Evolutionary conservation across 2,329 filamentous ascomycete genomes (phyloP).

Genomic region (Lasiodiplodia gonubiensis): DNA sequence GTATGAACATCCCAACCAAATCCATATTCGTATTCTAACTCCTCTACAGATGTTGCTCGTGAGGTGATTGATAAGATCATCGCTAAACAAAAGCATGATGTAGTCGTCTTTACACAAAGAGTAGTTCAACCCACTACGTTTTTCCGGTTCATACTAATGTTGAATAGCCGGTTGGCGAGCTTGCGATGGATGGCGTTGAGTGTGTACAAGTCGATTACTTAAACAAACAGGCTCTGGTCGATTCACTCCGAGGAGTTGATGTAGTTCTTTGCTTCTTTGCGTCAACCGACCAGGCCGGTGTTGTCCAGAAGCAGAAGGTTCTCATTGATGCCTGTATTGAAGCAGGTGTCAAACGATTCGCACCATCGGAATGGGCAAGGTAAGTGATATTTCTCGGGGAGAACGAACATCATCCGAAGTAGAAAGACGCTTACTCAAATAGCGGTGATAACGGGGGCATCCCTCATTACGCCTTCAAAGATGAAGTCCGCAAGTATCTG

Average conservation of each 20-base stretch:
- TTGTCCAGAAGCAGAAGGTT: constrained; percentile 35
- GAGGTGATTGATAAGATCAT: constrained; percentile 60
- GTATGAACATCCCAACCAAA: neutral
- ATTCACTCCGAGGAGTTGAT: constrained; percentile 54
- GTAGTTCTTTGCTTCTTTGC: constrained; percentile 61
- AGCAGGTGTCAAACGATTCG: constrained; percentile 41
- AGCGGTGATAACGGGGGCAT: constrained; percentile 39
- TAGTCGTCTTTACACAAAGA: constrained; percentile 58
- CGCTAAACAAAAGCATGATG: constrained; percentile 57
- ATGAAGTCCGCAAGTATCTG: constrained; percentile 57
- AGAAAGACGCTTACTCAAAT: no score
- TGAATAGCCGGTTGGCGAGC: neutral
- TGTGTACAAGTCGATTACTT: constrained; percentile 56
- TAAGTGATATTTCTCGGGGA: constrained; percentile 36
- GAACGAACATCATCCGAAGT: no score
- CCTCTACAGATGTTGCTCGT: constrained; percentile 55
- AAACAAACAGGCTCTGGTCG: constrained; percentile 45
- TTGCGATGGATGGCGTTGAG: constrained; percentile 37
- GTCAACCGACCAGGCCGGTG: constrained; percentile 37
- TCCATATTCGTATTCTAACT: neutral
- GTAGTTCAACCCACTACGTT: constrained; percentile 36
- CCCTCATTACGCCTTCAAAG: constrained; percentile 59
- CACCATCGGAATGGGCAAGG: constrained; percentile 47
- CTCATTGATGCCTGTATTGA: constrained; percentile 49
- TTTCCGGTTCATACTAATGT: constrained; percentile 25